A percentile compares a stretch with the other conserved stretches of the same genome.
These are phyloP conservation scores for Clonostachys sp. DNA, from an alignment of 2,329 filamentous ascomycete genomes.

Conservation along the genomic window DNA sequence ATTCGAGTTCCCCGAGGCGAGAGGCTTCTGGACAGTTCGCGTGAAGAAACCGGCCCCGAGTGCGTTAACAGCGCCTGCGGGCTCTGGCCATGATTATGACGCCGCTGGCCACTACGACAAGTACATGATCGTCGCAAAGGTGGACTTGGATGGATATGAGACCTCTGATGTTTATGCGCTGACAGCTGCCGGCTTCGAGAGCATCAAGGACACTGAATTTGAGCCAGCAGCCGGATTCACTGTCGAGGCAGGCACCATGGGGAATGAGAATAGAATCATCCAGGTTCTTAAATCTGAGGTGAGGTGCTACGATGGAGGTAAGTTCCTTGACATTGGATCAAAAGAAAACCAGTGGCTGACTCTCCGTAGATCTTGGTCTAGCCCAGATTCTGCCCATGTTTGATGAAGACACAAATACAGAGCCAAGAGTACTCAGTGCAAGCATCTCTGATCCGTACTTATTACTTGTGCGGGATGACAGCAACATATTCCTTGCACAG, in stretches of 20 bases:
- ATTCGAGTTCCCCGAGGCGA: constrained; percentile 68
- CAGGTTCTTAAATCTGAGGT: constrained; percentile 86
- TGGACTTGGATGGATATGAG: constrained; percentile 64
- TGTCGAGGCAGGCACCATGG: constrained; percentile 78
- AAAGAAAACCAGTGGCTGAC: constrained; percentile 8
- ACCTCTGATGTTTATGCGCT: constrained; percentile 75
- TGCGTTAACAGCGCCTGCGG: constrained; percentile 43
- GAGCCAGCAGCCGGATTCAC: constrained; percentile 86
- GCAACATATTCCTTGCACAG: constrained; percentile 72
- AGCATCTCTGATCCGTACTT: constrained; percentile 87
- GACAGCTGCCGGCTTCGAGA: constrained; percentile 69
- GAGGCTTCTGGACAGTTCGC: constrained; percentile 77
- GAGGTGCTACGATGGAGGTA: constrained; percentile 84
- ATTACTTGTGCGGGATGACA: constrained; percentile 78
- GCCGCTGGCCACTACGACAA: constrained; percentile 63
- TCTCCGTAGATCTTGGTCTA: constrained; percentile 67
- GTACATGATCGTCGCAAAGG: constrained; percentile 79
- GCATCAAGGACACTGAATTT: constrained; percentile 80
- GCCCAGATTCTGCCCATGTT: constrained; percentile 89
- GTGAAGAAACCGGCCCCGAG: constrained; percentile 65
- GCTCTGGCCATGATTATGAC: constrained; percentile 43
- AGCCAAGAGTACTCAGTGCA: constrained; percentile 72
- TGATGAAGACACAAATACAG: constrained; percentile 82
- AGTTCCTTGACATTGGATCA: constrained; percentile 27
- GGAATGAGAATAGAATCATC: constrained; percentile 74